These are phyloP conservation scores for Ophiognomonia clavigignenti-juglandacearum DNA, from an alignment of 2,329 filamentous ascomycete species.

Conservation along the genomic window DNA sequence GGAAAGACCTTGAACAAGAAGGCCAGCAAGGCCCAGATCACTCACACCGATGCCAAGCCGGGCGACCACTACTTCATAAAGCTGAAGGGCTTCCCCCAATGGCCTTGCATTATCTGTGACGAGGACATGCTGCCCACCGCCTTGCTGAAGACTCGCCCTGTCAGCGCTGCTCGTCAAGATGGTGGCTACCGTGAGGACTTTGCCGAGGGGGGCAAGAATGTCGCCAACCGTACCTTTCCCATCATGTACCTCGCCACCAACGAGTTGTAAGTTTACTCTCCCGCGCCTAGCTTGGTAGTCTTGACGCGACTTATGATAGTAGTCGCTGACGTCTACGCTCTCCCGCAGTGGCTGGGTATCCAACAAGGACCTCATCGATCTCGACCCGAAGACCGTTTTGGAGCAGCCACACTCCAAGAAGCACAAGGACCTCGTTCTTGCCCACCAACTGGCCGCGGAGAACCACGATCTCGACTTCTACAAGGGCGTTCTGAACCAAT, in stretches of 20 bases:
- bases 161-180: conserved; percentile 75
- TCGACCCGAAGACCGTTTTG: conserved; percentile 69
- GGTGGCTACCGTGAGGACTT: conserved; percentile 86
- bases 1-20: conserved; percentile 82
- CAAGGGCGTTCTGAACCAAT: conserved; percentile 71
- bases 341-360: conserved; percentile 78
- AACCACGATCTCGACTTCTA: conserved; percentile 74
- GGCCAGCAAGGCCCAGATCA: conserved; percentile 68
- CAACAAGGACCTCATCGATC: conserved; percentile 75
- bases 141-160: conserved; percentile 73
- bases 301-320: conserved; percentile 4
- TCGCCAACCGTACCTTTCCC: conserved; percentile 79
- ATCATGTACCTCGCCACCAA: conserved; percentile 95
- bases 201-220: conserved; percentile 80
- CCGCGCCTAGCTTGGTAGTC: background rate
- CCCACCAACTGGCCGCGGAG: conserved; percentile 76
- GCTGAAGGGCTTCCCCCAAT: conserved; percentile 90
- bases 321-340: background rate
- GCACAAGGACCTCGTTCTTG: conserved; percentile 71
- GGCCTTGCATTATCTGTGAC: conserved; percentile 91
- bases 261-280: conserved; percentile 88
- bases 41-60: conserved; percentile 75
- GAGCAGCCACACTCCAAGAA: conserved; percentile 69
- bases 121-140: conserved; percentile 86
- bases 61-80: conserved; percentile 91